Conservation (phyloP, 352 stramenopile genomes). For the Globisporangium radiosum region DNA sequence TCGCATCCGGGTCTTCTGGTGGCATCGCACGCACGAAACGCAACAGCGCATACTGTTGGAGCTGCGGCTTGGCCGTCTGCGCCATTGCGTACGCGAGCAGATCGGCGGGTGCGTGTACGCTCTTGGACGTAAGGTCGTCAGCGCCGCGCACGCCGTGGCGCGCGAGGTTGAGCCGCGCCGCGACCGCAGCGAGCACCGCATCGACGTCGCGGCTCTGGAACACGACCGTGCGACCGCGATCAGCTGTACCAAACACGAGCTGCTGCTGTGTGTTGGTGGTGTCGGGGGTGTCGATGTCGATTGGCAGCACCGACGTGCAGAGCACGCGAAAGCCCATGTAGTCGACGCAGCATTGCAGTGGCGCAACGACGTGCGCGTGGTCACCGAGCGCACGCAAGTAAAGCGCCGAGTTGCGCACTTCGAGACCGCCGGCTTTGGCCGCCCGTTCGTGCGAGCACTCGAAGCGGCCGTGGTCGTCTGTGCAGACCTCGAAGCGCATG, state of each 20-base stretch:
- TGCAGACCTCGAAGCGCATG: constrained; percentile 87
- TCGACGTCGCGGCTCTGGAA: constrained; percentile 83
- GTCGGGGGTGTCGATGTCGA: constrained; percentile 64
- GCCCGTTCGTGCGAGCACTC: constrained; percentile 86
- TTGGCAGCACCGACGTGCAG: constrained; percentile 78
- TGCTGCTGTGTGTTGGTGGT: constrained; percentile 60
- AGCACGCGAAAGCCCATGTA: constrained; percentile 86
- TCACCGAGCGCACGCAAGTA: constrained; percentile 48
- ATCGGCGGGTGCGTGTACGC: constrained; percentile 70
- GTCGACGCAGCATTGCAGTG: constrained; percentile 81
- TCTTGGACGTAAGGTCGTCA: constrained; percentile 84
- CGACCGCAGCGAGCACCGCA: constrained; percentile 47
- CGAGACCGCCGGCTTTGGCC: constrained; percentile 78
- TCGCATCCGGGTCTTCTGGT: constrained; percentile 79
- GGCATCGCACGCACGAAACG: constrained; percentile 87
- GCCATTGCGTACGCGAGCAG: constrained; percentile 68
- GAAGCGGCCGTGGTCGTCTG: constrained; percentile 88
- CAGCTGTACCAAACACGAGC: constrained; percentile 81
- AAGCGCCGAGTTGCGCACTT: constrained; percentile 75
- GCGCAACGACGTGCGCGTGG: constrained; percentile 42
- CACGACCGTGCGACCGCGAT: constrained; percentile 72
- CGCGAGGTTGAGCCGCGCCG: constrained; percentile 73
- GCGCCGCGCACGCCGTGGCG: constrained; percentile 80
- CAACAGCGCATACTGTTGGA: constrained; percentile 52
- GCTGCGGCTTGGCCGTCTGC: constrained; percentile 9